These are phyloP conservation scores for Fraxinus ornus DNA, from an alignment of 305 asterid species.

Conservation along the genomic window DNA sequence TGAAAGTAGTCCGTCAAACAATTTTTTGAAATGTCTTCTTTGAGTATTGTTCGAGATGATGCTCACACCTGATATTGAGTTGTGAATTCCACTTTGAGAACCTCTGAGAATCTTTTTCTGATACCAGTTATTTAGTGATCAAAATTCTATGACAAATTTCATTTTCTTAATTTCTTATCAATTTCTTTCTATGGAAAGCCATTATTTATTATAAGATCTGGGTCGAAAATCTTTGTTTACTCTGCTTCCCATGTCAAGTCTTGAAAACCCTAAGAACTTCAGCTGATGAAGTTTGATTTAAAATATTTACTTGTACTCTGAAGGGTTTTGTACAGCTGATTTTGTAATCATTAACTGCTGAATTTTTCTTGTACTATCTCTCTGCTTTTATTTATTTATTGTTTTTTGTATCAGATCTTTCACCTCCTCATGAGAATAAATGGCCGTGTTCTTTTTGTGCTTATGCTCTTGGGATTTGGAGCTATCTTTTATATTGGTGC, in stretches of 20 bases:
- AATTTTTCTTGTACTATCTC: slow-evolving; percentile 9
- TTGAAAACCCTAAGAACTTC: neutral
- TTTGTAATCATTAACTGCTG: neutral
- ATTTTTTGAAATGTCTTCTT: slow-evolving; percentile 7
- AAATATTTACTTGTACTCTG: neutral
- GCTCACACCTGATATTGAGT: neutral
- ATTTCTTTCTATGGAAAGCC: neutral
- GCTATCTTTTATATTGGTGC: slow-evolving; percentile 88
- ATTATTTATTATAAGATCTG: slow-evolving; percentile 9
- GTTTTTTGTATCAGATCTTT: slow-evolving; percentile 52
- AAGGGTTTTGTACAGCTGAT: neutral
- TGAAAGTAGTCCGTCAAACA: neutral
- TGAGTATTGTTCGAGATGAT: neutral
- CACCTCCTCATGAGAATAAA: slow-evolving; percentile 81
- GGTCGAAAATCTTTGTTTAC: slow-evolving; percentile 7
- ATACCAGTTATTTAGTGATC: neutral
- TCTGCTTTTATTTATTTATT: slow-evolving; percentile 12
- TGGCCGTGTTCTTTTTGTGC: slow-evolving; percentile 66
- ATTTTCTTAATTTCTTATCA: neutral
- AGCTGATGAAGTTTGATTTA: slow-evolving; percentile 14
- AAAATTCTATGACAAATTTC: neutral
- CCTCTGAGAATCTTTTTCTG: neutral
- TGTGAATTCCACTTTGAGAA: neutral
- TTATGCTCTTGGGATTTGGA: slow-evolving; percentile 70
- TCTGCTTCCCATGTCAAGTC: slow-evolving; percentile 3